phyloP scores from a whole-genome alignment of 345 rosid species.

The Rhodamnia rubescens region DNA sequence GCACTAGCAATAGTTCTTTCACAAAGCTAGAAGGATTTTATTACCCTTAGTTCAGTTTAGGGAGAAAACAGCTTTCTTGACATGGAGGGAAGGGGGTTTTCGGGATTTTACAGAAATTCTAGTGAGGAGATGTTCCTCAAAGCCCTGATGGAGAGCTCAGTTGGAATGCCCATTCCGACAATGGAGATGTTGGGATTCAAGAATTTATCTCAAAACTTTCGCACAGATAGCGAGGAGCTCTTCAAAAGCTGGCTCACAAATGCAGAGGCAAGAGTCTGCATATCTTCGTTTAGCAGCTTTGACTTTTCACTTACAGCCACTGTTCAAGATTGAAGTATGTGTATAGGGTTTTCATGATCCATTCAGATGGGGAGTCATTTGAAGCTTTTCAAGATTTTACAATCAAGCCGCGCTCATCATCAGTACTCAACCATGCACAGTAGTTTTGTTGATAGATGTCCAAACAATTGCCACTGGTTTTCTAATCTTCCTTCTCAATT shows the following conservation, averaged over 20 bases:
- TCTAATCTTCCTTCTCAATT: neutral
- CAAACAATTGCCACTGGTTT: neutral
- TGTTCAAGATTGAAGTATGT: neutral
- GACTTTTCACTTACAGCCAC: neutral
- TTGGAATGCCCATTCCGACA: slow-evolving; percentile 36
- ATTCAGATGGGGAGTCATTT: neutral
- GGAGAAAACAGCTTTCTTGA: slow-evolving; percentile 21
- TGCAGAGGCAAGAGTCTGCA: slow-evolving; percentile 52
- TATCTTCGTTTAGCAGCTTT: neutral
- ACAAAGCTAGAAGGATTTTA: neutral
- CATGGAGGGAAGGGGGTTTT: slow-evolving; percentile 35
- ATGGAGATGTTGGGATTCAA: slow-evolving; percentile 56
- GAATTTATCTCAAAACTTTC: slow-evolving; percentile 40
- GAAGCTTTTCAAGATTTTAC: neutral
- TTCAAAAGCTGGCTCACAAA: slow-evolving; percentile 66
- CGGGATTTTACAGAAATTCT: slow-evolving; percentile 41
- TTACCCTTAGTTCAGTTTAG: neutral
- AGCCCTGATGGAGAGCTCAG: slow-evolving; percentile 50
- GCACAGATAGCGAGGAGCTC: slow-evolving; percentile 63
- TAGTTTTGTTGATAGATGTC: neutral
- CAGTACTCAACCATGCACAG: neutral
- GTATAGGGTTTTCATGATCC: neutral
- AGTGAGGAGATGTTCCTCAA: slow-evolving; percentile 61
- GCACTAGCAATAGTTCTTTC: neutral
- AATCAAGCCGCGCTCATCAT: neutral